Base-by-base conservation (phyloP, 2,329 filamentous ascomycete genomes). In the Colletotrichum camelliae region DNA sequence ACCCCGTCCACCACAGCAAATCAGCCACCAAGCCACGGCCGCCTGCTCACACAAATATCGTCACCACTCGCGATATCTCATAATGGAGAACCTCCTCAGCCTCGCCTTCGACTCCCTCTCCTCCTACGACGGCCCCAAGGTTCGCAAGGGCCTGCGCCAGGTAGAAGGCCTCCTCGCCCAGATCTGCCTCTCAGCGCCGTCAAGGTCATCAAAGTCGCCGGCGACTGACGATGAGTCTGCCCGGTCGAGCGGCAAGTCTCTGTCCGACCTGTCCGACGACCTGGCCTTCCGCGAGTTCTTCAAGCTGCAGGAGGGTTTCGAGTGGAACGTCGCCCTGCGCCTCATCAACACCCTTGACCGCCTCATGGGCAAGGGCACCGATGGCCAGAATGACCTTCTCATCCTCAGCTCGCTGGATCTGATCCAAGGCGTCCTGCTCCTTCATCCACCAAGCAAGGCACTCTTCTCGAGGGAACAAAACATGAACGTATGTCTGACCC, bases 31-130 rank as follows among this genome's bases (percentile, higher is more conserved):
- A 29, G 58, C 69, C 58, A 65, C 61, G 43, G n/a, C 43, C 10
- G n/a, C n/a, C 43, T 48, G 3, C 33, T 24, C n/a, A 18, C 62
- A 52, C 62, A 52, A 10, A 76, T 77, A 64, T 64, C 66, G 77
- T 71, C 81, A 85, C 80, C 81, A 29, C 21, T 13, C 15, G 8
- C 55, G 16, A 58, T 58, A 58, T 58, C 39, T 2, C 58, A 35
- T 35, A 61, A 98, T 98, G 97, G 97, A 98, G 88, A 93, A 94
- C 68, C 91, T 98, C 33, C 90, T 98, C 72, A 97, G 95, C 60
- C 93, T 98, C 83, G 96, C 96, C 77, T 98, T 98, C 86, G 96
- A 98, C 88, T 98, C 98, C 86, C 93, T 98, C 79, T 97, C 96
- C 77, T 98, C 96, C 65, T 96, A 96, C 84, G 96, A 98, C 81